phyloP scores from a whole-genome alignment of 225 moss, liverwort and hornwort genomes.

The Neckera pumila region DNA sequence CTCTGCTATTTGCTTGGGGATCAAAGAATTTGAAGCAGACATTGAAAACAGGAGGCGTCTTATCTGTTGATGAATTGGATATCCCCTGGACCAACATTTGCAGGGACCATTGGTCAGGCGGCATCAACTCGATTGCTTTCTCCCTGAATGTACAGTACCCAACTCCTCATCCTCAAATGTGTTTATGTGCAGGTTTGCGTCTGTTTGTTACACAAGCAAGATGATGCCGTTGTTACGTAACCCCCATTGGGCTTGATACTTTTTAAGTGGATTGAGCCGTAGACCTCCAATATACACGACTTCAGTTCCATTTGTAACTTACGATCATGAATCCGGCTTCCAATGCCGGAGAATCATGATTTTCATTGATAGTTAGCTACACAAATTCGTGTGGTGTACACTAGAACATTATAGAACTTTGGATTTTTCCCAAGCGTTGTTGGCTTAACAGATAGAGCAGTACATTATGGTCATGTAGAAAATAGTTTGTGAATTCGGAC shows the following conservation, averaged over 20 bases:
- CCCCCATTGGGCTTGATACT: neutral
- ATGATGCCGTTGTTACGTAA: neutral
- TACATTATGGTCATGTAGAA: neutral
- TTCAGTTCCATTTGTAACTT: neutral
- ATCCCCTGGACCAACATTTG: neutral
- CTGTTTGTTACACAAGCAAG: neutral
- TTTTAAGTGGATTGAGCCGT: neutral
- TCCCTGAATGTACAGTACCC: neutral
- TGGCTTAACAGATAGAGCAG: neutral
- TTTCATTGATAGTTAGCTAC: neutral
- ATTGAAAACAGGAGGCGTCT: slow-evolving; percentile 32
- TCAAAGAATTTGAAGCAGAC: slow-evolving; percentile 70
- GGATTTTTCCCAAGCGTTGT: neutral
- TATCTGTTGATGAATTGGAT: neutral
- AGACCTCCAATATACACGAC: neutral
- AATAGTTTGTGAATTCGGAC: neutral
- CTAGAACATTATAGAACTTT: neutral
- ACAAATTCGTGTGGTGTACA: neutral
- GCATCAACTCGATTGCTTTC: neutral
- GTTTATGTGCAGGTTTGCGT: neutral
- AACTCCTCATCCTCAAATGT: neutral
- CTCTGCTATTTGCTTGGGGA: slow-evolving; percentile 44
- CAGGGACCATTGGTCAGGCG: neutral
- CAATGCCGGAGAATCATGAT: neutral
- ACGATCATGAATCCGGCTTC: slow-evolving; percentile 1